A percentile compares a stretch with the other conserved stretches of the same genome.
phyloP scores from a whole-genome alignment of 2,329 filamentous ascomycete genomes.

The Fusarium siculi region DNA sequence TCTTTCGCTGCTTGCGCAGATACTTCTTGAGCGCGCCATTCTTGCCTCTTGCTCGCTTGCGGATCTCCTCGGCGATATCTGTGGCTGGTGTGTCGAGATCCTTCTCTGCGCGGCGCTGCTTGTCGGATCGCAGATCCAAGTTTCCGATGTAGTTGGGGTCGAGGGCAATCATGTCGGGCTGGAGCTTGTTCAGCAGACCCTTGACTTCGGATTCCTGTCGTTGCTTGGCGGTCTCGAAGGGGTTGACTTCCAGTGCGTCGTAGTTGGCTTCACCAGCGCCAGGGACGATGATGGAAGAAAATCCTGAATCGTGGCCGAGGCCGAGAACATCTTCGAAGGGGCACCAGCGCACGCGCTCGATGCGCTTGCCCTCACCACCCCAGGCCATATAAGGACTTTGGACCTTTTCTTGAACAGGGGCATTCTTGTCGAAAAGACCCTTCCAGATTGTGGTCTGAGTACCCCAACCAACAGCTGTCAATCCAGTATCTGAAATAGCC shows the following conservation, averaged over 20 bases:
- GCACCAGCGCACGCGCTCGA: conserved; percentile 90
- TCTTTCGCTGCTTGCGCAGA: conserved; percentile 88
- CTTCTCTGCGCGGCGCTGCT: conserved; percentile 79
- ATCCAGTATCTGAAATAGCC: conserved; percentile 86
- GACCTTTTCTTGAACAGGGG: conserved; percentile 78
- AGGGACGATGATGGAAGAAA: conserved; percentile 89
- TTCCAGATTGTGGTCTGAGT: conserved; percentile 92
- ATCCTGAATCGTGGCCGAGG: conserved; percentile 84
- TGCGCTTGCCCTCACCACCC: conserved; percentile 83
- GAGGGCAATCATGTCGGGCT: conserved; percentile 96
- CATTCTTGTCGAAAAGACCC: conserved; percentile 82
- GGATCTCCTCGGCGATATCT: conserved; percentile 69
- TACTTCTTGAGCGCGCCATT: conserved; percentile 90
- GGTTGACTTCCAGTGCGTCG: conserved; percentile 92
- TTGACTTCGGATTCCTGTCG: conserved; percentile 93
- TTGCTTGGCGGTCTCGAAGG: conserved; percentile 93
- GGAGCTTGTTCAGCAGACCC: conserved; percentile 89
- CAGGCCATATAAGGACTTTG: conserved; percentile 92
- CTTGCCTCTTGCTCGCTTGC: conserved; percentile 86
- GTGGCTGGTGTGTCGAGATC: conserved; percentile 77
- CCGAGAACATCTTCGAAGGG: conserved; percentile 95
- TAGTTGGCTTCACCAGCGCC: conserved; percentile 98
- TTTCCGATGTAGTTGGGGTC: conserved; percentile 93
- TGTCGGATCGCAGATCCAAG: conserved; percentile 82
- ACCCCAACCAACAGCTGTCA: conserved; percentile 91